Evolutionary conservation across 176 grass and related monocot genomes (phyloP).

Genomic region (Aegilops bicornis): DNA sequence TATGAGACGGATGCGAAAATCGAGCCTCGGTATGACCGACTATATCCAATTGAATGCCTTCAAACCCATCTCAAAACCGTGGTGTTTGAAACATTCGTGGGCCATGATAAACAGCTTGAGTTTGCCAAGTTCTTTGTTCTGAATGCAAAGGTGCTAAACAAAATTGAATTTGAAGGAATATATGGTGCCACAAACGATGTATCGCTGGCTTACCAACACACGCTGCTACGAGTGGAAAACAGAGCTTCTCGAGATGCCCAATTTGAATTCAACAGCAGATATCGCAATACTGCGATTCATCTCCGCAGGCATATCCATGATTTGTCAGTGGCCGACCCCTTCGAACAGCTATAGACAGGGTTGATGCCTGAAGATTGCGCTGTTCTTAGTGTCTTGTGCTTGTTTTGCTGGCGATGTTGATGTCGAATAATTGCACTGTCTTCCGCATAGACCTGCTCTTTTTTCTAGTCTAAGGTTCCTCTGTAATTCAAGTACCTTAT

Average conservation of each 20-base stretch:
- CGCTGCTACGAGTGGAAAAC: not conserved
- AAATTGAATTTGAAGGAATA: not conserved
- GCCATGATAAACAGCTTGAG: not conserved
- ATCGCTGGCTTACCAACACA: too few species aligned
- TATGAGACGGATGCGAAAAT: not conserved
- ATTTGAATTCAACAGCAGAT: not conserved
- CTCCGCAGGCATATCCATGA: not conserved
- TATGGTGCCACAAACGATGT: too few species aligned
- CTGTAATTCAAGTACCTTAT: not conserved
- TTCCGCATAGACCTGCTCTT: not conserved
- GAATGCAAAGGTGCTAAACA: not conserved
- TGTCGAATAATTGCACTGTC: not conserved
- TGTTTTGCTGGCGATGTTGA: not conserved
- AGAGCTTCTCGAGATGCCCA: not conserved
- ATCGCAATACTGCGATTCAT: not conserved
- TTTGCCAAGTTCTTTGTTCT: not conserved
- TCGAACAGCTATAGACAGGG: not conserved
- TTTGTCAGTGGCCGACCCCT: not conserved
- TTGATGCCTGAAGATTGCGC: not conserved
- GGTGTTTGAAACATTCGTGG: not conserved
- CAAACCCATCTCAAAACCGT: not conserved
- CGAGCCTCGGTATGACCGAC: not conserved
- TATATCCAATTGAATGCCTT: not conserved
- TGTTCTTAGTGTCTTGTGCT: not conserved
- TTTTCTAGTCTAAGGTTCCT: not conserved